Evolutionary conservation across 805 yeast species (phyloP), one percentile per base, ranked within the genome.

Genomic region (Metschnikowia shivogae): DNA sequence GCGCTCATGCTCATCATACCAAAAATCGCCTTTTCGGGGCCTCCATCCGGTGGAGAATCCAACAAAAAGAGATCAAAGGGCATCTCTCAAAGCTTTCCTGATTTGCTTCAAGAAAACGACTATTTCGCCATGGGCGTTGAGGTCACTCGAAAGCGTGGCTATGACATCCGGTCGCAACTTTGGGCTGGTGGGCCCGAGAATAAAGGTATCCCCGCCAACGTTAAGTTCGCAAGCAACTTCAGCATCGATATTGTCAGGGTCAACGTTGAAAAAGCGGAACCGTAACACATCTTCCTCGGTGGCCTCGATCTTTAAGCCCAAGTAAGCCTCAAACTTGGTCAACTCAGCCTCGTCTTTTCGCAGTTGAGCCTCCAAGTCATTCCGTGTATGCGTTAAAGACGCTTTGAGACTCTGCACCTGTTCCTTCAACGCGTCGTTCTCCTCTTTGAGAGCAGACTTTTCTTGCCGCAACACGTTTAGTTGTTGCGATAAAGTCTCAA

Each of bases 231-330:
- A 53, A 51, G 66, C 58, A 47, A 71, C 77, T 51, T 72, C 72
- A 31, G 62, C 61, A 32, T 67, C 67, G 35, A 67, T 57, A 40
- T 78, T 63, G 29, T 64, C 59, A 13, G 74, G 65, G 49, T 76
- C 78, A 13, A 81, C 64, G 39, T 76, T 75, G 1, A 58, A 59
- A 54, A 82, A 82, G 3, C 66, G 62, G 54, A 83, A 78, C 46
- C 61, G 63, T 36, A 83, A 57, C 29, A 71, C 52, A 43, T 75
- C 78, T 6, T 70, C 73, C 14, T 64, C 61, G 1, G 77, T 60
- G 3, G 80, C 81, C 44, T 76, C 79, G 14, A 83, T 72, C 30
- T 65, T 64, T 45, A 83, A 57, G 1, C 89, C 88, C 36, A 81
- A 62, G 39, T 78, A 63, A 32, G 66, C 60, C 48, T 82, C 86